A percentile compares a stretch with the other conserved stretches of the same genome.
These are phyloP conservation scores for Leavenworthia alabamica DNA, from an alignment of 345 rosid species.

Conservation along the genomic window DNA sequence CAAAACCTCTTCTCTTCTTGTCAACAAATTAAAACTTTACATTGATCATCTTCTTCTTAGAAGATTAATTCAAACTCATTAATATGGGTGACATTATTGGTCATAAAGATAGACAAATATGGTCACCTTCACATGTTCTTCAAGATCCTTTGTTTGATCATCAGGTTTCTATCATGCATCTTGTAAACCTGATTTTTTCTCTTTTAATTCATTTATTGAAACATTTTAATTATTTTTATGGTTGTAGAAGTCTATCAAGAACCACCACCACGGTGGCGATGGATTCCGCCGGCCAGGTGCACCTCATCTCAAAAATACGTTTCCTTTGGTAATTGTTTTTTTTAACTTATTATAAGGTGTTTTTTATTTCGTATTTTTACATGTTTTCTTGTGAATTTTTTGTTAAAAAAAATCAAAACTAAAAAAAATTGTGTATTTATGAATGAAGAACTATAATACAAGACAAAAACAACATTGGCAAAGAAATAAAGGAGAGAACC, in stretches of 20 bases:
- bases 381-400: background rate
- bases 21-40: background rate
- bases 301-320: background rate
- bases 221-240: background rate
- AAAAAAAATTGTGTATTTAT: background rate
- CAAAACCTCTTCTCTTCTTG: constrained; percentile 24
- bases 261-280: background rate
- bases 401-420: background rate
- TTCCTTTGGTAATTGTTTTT: constrained; percentile 9
- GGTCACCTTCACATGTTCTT: constrained; percentile 46
- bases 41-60: constrained; percentile 15
- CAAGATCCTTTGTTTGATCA: constrained; percentile 41
- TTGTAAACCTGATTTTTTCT: background rate
- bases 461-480: constrained; percentile 26
- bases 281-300: background rate
- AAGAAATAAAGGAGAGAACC: constrained; percentile 37
- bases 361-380: background rate
- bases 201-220: background rate
- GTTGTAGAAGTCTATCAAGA: constrained; percentile 11
- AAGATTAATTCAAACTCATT: background rate
- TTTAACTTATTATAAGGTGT: background rate
- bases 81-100: constrained; percentile 33
- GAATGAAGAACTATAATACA: constrained; percentile 23
- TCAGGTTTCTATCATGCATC: constrained; percentile 19
- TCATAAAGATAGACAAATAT: constrained; percentile 43